Evolutionary conservation across 495 filamentous ascomycete species (phyloP).

Genomic region (Hyaloscypha bicolor): DNA sequence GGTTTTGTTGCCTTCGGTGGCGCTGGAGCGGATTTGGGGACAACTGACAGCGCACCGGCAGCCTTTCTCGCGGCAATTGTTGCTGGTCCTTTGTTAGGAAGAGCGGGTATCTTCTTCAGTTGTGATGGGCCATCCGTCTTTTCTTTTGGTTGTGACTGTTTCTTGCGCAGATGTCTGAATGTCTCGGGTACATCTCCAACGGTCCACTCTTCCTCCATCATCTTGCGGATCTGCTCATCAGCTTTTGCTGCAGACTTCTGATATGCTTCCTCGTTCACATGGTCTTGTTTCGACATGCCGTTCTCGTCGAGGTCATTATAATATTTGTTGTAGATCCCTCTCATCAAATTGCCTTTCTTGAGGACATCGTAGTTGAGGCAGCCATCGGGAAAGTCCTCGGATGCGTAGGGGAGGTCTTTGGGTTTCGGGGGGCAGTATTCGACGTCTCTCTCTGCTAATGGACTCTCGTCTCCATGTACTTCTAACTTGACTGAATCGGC

Average conservation of each 20-base stretch:
- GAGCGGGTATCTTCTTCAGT: conserved; percentile 27
- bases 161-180: conserved; percentile 36
- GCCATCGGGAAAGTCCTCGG: conserved; percentile 71
- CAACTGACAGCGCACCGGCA: conserved; percentile 42
- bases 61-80: conserved; percentile 43
- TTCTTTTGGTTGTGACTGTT: conserved; percentile 31
- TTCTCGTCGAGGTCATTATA: conserved; percentile 66
- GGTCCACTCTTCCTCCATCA: conserved; percentile 57
- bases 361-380: conserved; percentile 44
- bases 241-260: conserved; percentile 55
- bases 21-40: conserved; percentile 28
- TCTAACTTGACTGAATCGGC: conserved; percentile 46
- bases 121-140: conserved; percentile 30
- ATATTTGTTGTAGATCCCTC: conserved; percentile 66
- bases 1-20: conserved; percentile 32
- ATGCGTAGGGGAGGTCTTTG: conserved; percentile 70
- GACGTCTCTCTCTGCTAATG: conserved; percentile 56
- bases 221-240: conserved; percentile 59
- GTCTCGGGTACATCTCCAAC: conserved; percentile 40
- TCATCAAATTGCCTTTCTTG: conserved; percentile 64
- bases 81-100: conserved; percentile 40
- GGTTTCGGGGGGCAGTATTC: conserved; percentile 48
- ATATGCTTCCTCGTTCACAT: conserved; percentile 59
- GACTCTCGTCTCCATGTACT: conserved; percentile 43
- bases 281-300: conserved; percentile 64